phyloP scores from a whole-genome alignment of 495 filamentous ascomycete genomes.

The Talaromyces nanjingensis region DNA sequence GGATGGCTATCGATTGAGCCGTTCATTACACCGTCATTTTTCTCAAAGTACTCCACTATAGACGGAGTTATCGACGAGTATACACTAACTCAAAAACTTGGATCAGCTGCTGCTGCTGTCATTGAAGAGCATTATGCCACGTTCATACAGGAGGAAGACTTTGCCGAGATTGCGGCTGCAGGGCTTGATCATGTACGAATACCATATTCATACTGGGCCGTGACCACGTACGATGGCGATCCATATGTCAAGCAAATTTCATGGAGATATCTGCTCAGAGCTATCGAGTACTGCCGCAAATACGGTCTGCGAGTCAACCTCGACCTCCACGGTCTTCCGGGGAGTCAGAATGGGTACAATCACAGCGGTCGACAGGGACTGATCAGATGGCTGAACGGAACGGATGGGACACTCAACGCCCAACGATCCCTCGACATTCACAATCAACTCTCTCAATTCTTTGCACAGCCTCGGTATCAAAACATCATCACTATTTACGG shows the following conservation, averaged over 20 bases:
- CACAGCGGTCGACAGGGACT: conserved; percentile 69
- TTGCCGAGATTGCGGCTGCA: conserved; percentile 75
- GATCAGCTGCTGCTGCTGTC: conserved; percentile 47
- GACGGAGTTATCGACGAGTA: conserved; percentile 81
- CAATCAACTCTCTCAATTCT: conserved; percentile 72
- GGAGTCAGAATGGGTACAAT: conserved; percentile 88
- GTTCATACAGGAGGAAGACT: conserved; percentile 78
- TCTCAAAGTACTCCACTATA: conserved; percentile 53
- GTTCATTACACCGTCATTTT: conserved; percentile 90
- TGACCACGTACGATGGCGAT: conserved; percentile 77
- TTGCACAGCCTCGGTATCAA: conserved; percentile 76
- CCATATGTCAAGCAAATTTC: conserved; percentile 80
- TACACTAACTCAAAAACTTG: conserved; percentile 66
- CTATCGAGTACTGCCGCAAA: conserved; percentile 88
- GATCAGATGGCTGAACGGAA: conserved; percentile 77
- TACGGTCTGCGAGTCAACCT: conserved; percentile 92
- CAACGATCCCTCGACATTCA: conserved; percentile 78
- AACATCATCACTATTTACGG: conserved; percentile 82
- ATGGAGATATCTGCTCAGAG: conserved; percentile 91
- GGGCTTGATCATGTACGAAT: conserved; percentile 96
- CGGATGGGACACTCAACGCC: conserved; percentile 52
- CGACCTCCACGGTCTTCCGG: conserved; percentile 80
- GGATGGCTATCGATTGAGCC: conserved; percentile 95
- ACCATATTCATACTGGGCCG: conserved; percentile 91
- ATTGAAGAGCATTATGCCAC: conserved; percentile 87